Evolutionary conservation across 2,329 filamentous ascomycete genomes (phyloP).

Genomic region (Tolypocladium ophioglossoides): DNA sequence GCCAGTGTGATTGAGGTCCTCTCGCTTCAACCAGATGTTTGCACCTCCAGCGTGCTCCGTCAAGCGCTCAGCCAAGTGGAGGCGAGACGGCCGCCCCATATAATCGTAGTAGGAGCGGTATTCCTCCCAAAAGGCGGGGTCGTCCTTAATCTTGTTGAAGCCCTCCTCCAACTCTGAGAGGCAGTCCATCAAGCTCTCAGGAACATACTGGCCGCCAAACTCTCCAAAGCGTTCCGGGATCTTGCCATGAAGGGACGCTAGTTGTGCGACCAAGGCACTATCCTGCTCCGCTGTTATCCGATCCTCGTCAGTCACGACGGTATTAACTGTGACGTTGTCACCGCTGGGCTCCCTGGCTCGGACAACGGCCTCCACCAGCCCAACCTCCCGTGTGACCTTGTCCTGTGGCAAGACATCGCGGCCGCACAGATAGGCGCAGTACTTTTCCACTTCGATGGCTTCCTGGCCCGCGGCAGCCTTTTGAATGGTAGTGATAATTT

Average conservation of each 20-base stretch:
- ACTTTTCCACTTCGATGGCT: constrained; percentile 70
- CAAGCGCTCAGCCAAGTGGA: constrained; percentile 80
- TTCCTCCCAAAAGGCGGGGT: constrained; percentile 93
- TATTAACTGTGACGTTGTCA: constrained; percentile 40
- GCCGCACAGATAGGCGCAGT: constrained; percentile 61
- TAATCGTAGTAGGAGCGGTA: constrained; percentile 93
- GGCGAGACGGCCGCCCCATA: constrained; percentile 87
- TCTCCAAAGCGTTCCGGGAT: constrained; percentile 85
- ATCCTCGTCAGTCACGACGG: constrained; percentile 55
- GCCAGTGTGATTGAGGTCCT: constrained; percentile 95
- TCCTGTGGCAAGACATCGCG: constrained; percentile 27
- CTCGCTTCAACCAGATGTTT: constrained; percentile 95
- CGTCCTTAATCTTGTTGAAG: constrained; percentile 78
- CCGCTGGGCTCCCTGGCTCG: constrained; percentile 32
- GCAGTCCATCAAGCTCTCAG: constrained; percentile 96
- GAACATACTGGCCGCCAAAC: constrained; percentile 95
- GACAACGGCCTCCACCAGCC: constrained; percentile 56
- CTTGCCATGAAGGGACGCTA: constrained; percentile 70
- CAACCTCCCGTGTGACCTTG: constrained; percentile 50
- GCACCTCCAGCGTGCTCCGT: constrained; percentile 85
- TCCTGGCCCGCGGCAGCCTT: constrained; percentile 19
- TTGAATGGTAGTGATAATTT: constrained; percentile 73
- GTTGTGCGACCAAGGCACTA: constrained; percentile 63
- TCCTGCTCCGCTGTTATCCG: constrained; percentile 48
- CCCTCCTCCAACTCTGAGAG: constrained; percentile 81